phyloP scores from a whole-genome alignment of 371 early-diverging fungal species.

The Mortierella polycephala region DNA sequence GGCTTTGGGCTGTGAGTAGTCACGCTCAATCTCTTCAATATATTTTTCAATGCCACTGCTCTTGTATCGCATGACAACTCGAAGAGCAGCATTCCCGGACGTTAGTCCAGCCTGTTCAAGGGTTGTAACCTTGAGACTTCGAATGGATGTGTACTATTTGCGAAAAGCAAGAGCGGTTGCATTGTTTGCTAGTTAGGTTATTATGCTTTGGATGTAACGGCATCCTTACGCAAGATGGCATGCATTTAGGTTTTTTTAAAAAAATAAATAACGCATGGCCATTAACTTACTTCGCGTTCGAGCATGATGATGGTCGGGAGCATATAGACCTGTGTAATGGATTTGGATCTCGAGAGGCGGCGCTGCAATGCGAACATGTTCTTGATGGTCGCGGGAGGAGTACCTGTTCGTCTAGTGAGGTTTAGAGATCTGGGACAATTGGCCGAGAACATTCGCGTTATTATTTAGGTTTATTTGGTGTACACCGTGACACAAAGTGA shows the following conservation, averaged over 20 bases:
- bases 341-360: slow-evolving; percentile 11
- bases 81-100: slow-evolving; percentile 56
- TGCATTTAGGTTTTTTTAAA: not conserved
- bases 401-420: slow-evolving; percentile 20
- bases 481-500: not conserved
- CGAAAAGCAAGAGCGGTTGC: not conserved
- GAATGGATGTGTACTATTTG: slow-evolving; percentile 55
- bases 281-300: slow-evolving; percentile 19
- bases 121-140: slow-evolving; percentile 56
- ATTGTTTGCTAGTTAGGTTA: not conserved
- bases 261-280: not conserved
- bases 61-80: slow-evolving; percentile 55
- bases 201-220: no score
- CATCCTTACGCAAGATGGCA: not conserved
- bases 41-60: slow-evolving; percentile 53
- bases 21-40: slow-evolving; percentile 34
- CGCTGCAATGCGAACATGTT: slow-evolving; percentile 9
- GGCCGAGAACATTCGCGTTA: not conserved
- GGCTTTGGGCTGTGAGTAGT: not conserved
- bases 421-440: slow-evolving; percentile 9
- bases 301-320: slow-evolving; percentile 14
- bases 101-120: slow-evolving; percentile 57
- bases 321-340: slow-evolving; percentile 17
- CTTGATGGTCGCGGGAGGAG: not conserved
- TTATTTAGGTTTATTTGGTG: not conserved